These are phyloP conservation scores for Phytophthora syringae DNA, from an alignment of 352 stramenopile genomes.

Conservation along the genomic window DNA sequence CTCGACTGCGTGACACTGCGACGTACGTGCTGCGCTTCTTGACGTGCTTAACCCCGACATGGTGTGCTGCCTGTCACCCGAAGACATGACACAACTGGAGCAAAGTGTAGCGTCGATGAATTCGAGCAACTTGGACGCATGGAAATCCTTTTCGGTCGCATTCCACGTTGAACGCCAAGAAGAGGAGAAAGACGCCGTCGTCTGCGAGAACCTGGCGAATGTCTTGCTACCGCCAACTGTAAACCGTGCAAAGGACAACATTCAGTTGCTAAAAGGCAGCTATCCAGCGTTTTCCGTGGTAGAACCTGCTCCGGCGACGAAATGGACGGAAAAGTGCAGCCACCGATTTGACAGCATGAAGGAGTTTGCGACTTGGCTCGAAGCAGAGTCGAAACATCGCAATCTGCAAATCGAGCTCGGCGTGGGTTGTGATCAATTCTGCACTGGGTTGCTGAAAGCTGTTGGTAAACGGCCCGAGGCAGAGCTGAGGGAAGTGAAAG, in stretches of 20 bases:
- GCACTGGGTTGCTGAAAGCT: slow-evolving; percentile 24
- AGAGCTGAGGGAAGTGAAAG: slow-evolving; percentile 32
- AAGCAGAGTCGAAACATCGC: slow-evolving; percentile 13
- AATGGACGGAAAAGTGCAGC: neutral
- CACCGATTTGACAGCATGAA: slow-evolving; percentile 19
- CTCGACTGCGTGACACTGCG: slow-evolving; percentile 58
- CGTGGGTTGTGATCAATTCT: neutral
- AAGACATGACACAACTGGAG: slow-evolving; percentile 44
- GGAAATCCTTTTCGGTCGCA: slow-evolving; percentile 45
- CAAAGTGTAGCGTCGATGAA: slow-evolving; percentile 22
- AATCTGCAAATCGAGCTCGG: slow-evolving; percentile 28
- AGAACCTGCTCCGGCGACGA: slow-evolving; percentile 38
- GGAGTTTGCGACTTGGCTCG: slow-evolving; percentile 37
- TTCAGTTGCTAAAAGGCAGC: slow-evolving; percentile 44
- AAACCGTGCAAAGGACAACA: neutral
- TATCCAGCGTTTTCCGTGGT: slow-evolving; percentile 39
- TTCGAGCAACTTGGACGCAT: slow-evolving; percentile 42
- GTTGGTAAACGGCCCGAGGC: slow-evolving; percentile 25
- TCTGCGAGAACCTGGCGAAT: slow-evolving; percentile 9
- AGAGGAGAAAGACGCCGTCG: slow-evolving; percentile 55
- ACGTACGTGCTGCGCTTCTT: slow-evolving; percentile 79
- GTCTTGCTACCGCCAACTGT: slow-evolving; percentile 14
- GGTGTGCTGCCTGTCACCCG: slow-evolving; percentile 51
- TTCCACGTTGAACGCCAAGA: slow-evolving; percentile 63
- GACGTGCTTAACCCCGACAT: slow-evolving; percentile 54